Conservation (phyloP, 257 asterid species). For the Cordia subcordata region DNA sequence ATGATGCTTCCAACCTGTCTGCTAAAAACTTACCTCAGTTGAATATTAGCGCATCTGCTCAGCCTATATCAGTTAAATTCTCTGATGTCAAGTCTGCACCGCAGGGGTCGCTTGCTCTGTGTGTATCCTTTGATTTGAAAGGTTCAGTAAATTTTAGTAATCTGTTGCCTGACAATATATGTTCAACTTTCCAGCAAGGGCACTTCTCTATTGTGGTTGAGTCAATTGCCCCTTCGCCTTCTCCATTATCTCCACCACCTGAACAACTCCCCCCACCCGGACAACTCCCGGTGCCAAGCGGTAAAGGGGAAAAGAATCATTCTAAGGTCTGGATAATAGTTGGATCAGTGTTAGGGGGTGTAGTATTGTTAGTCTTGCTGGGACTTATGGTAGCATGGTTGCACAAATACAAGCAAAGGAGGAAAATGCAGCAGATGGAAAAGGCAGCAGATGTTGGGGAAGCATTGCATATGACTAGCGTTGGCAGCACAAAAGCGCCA, state of each 20-base stretch:
- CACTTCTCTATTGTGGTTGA: conserved; percentile 64
- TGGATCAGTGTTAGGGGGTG: conserved; percentile 51
- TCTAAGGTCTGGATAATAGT: conserved; percentile 42
- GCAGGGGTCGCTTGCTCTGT: conserved; percentile 39
- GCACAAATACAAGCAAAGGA: conserved; percentile 37
- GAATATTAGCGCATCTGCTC: conserved; percentile 30
- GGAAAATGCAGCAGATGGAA: conserved; percentile 62
- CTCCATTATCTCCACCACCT: conserved; percentile 18
- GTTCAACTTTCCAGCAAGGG: conserved; percentile 57
- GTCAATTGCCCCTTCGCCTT: conserved; percentile 36
- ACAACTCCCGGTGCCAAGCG: not conserved
- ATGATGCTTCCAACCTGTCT: conserved; percentile 47
- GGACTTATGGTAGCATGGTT: conserved; percentile 34
- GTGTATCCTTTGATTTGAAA: conserved; percentile 42
- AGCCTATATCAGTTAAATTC: conserved; percentile 57
- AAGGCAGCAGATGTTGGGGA: conserved; percentile 62
- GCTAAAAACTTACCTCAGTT: conserved; percentile 44
- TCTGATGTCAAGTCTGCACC: conserved; percentile 27
- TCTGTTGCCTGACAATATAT: conserved; percentile 31
- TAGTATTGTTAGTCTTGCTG: conserved; percentile 33
- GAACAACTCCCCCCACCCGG: conserved; percentile 8
- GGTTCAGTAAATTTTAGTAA: conserved; percentile 46
- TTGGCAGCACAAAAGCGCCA: conserved; percentile 42
- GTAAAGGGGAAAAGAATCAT: conserved; percentile 14
- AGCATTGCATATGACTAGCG: conserved; percentile 28